Base-by-base conservation (phyloP, 2,329 filamentous ascomycete genomes). In the Sporothrix luriei region DNA sequence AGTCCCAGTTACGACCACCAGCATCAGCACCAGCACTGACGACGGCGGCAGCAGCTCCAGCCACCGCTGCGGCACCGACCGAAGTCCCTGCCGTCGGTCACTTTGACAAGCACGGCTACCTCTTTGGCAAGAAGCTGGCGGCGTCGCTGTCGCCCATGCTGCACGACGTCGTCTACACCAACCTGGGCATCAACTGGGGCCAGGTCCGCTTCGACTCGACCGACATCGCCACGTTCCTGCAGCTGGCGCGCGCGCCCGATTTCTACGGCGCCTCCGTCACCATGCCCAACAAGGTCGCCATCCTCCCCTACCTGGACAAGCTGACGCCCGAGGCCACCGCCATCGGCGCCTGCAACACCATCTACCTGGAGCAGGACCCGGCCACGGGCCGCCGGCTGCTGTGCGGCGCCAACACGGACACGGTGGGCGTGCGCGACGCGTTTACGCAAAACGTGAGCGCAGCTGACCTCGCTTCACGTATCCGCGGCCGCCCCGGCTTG, bases 251-350 rank as follows among this genome's bases (percentile, higher is more conserved):
- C 71, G 79, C 88, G 72, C 84, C 85, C 19, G 81, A 84, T 73
- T 90, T 88, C 77, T 90, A 88, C 75, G 89, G 90, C 68, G 87
- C 89, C 26, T 88, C 90, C 3, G 88, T 94, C 49, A 94, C 91
- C 24, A 95, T 94, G 91, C 92, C 92, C 0, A 89, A 92, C 82
- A 94, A 95, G 79, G 87, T 94, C 33, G 84, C 87, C 74, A 92
- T 94, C 76, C 86, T 94, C 71, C 83, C 87, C 0, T 84, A 92
- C 74, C 84, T 94, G 10, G 91, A 94, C 76, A 86, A 89, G 68
- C 81, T 94, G 49, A 93, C 91, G 7, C 84, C 87, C 26, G 90
- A 93, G 79, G 91, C 88, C 74, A 84, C 85, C 65, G 88, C 89
- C 48, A 89, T 93, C 26, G 91, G 91, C 62, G 91, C 91, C 66